phyloP scores from a whole-genome alignment of 768 basidiomycete species.

The Mycena galericulata region DNA sequence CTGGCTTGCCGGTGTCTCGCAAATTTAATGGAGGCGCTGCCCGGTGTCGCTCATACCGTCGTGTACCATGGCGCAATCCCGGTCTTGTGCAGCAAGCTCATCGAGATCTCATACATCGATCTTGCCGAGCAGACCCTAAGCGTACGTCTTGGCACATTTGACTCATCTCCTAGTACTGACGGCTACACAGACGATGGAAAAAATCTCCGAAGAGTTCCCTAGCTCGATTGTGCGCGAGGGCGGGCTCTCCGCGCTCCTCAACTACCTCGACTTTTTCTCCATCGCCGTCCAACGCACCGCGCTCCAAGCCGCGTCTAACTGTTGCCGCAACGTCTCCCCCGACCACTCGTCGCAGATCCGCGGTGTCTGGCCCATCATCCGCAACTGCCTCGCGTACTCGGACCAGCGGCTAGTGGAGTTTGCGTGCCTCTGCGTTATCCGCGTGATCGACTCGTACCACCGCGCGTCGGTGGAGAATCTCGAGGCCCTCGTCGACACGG shows the following conservation, averaged over 20 bases:
- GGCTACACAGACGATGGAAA: constrained; percentile 91
- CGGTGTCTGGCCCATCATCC: constrained; percentile 93
- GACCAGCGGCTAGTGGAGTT: constrained; percentile 98
- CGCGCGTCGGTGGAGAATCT: constrained; percentile 88
- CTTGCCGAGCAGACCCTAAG: too few species aligned
- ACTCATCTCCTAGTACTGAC: too few species aligned
- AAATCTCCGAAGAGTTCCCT: constrained; percentile 98
- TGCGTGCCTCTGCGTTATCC: constrained; percentile 94
- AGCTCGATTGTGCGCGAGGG: constrained; percentile 96
- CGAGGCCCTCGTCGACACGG: constrained; percentile 85
- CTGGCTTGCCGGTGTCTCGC: constrained; percentile 97
- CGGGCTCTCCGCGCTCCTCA: constrained; percentile 91
- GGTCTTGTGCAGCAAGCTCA: constrained; percentile 95
- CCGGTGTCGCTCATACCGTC: constrained; percentile 96
- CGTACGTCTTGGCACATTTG: too few species aligned
- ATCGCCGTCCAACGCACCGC: constrained; percentile 98
- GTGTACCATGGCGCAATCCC: constrained; percentile 99
- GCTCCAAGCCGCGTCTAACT: constrained; percentile 95
- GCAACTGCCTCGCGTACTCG: too few species aligned
- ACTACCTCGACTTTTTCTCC: constrained; percentile 98
- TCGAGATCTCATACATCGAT: too few species aligned
- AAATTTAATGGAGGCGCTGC: constrained; percentile 98
- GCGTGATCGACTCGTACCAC: constrained; percentile 92
- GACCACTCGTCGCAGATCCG: constrained; percentile 92
- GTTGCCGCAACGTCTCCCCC: constrained; percentile 90